phyloP scores from a whole-genome alignment of 2,329 filamentous ascomycete genomes.

The Madurella mycetomatis region DNA sequence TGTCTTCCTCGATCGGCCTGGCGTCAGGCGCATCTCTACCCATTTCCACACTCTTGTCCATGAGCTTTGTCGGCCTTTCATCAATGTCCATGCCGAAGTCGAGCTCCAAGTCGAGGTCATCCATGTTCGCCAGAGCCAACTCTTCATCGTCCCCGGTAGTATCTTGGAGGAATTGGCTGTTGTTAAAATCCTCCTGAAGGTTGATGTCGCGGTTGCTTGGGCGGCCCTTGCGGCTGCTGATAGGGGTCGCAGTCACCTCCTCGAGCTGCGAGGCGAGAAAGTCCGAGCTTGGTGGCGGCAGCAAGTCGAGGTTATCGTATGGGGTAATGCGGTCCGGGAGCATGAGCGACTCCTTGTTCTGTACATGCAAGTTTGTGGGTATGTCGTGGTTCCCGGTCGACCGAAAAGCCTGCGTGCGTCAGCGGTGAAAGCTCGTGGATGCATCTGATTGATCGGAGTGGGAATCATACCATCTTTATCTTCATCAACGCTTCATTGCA shows the following conservation, averaged over 20 bases:
- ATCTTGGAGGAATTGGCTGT: slow-evolving; percentile 76
- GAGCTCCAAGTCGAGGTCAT: slow-evolving; percentile 67
- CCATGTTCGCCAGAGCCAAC: slow-evolving; percentile 50
- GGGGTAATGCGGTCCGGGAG: slow-evolving; percentile 91
- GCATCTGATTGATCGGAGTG: not conserved
- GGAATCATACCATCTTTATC: slow-evolving; percentile 81
- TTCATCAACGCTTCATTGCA: slow-evolving; percentile 97
- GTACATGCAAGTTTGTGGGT: slow-evolving; percentile 73
- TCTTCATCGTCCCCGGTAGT: slow-evolving; percentile 57
- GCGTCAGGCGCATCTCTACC: slow-evolving; percentile 78
- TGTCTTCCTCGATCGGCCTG: slow-evolving; percentile 63
- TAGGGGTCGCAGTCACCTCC: slow-evolving; percentile 51
- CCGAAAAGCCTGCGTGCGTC: slow-evolving; percentile 71
- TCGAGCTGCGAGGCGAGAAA: slow-evolving; percentile 75
- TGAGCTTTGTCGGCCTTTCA: slow-evolving; percentile 47
- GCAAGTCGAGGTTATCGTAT: slow-evolving; percentile 70
- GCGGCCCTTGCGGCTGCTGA: slow-evolving; percentile 54
- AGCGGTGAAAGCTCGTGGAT: not conserved
- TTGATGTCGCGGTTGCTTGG: slow-evolving; percentile 62
- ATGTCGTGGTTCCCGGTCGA: slow-evolving; percentile 93
- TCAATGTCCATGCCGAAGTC: slow-evolving; percentile 73
- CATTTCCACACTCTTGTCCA: slow-evolving; percentile 71
- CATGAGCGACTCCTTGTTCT: slow-evolving; percentile 80
- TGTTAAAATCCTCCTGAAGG: slow-evolving; percentile 63
- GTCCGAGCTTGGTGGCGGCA: slow-evolving; percentile 84